Evolutionary conservation across 2,329 filamentous ascomycete species (phyloP).

Genomic region (Fusarium miscanthi): DNA sequence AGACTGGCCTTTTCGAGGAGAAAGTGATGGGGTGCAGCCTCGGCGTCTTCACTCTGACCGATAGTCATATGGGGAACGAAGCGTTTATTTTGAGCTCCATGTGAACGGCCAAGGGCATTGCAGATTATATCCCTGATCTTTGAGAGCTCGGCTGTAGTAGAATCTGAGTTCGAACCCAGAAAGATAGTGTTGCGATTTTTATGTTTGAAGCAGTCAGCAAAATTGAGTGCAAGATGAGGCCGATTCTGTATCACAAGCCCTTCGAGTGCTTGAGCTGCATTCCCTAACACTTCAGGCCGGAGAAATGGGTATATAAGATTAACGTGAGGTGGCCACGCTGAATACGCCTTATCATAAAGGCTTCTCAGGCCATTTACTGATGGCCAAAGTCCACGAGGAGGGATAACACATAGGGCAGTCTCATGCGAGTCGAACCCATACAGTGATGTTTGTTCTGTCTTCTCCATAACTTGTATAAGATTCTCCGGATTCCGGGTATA

Average conservation of each 20-base stretch:
- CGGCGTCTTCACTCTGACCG: slow-evolving; percentile 64
- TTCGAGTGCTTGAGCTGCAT: slow-evolving; percentile 52
- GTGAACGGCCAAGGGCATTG: slow-evolving; percentile 49
- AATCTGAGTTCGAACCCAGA: slow-evolving; percentile 45
- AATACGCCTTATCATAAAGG: slow-evolving; percentile 71
- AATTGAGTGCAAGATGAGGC: slow-evolving; percentile 51
- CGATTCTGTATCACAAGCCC: slow-evolving; percentile 20
- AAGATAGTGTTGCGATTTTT: slow-evolving; percentile 63
- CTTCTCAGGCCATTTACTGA: slow-evolving; percentile 65
- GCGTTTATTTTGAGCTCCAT: slow-evolving; percentile 9
- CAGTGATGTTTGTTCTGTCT: neutral
- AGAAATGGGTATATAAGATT: slow-evolving; percentile 77
- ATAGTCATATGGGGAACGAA: slow-evolving; percentile 67
- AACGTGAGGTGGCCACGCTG: slow-evolving; percentile 73
- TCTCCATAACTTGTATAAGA: slow-evolving; percentile 23
- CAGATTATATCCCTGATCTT: slow-evolving; percentile 52
- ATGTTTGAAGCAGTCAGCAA: slow-evolving; percentile 60
- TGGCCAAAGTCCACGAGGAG: slow-evolving; percentile 60
- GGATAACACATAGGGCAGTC: slow-evolving; percentile 71
- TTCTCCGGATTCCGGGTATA: neutral
- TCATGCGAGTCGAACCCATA: slow-evolving; percentile 57
- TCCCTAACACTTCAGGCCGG: slow-evolving; percentile 55
- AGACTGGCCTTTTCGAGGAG: slow-evolving; percentile 63
- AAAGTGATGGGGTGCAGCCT: slow-evolving; percentile 59
- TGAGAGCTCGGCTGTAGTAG: slow-evolving; percentile 39